These are phyloP conservation scores for Exophiala phaeomuriformis DNA, from an alignment of 2,329 filamentous ascomycete species.

Conservation along the genomic window DNA sequence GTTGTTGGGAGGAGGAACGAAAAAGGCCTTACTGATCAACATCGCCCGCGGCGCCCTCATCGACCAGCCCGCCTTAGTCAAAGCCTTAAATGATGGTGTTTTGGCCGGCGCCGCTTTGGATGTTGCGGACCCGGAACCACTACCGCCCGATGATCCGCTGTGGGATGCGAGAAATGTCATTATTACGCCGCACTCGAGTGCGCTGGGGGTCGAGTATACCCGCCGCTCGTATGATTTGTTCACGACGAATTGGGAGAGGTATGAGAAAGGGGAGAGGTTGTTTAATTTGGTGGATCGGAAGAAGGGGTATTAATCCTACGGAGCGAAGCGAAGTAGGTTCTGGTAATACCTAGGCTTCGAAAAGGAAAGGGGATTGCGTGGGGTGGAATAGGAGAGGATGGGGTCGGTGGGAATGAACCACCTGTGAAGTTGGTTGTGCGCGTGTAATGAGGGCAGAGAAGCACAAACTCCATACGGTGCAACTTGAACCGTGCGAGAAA, in stretches of 20 bases:
- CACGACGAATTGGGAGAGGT: conserved; percentile 48
- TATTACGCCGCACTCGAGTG: conserved; percentile 61
- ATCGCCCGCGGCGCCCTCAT: conserved; percentile 61
- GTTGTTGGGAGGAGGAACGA: conserved; percentile 35
- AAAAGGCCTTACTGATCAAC: conserved; percentile 51
- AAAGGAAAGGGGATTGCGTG: no score
- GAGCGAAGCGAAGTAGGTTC: no score
- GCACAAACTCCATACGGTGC: no score
- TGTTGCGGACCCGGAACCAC: conserved; percentile 71
- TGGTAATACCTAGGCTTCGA: no score
- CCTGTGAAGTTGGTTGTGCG: no score
- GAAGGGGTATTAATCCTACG: conserved; percentile 50
- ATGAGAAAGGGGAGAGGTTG: conserved; percentile 48
- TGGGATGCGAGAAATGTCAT: conserved; percentile 64
- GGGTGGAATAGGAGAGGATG: no score
- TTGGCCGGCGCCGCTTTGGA: conserved; percentile 65
- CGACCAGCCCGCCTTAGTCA: conserved; percentile 55
- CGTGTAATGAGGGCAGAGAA: no score
- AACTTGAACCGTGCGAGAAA: no score
- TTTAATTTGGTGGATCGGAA: conserved; percentile 56
- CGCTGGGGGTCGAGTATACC: conserved; percentile 47
- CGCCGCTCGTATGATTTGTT: conserved; percentile 53
- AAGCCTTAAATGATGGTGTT: conserved; percentile 49
- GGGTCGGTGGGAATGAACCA: no score
- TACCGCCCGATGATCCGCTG: conserved; percentile 59